These are phyloP conservation scores for Plantago major DNA, from an alignment of 257 asterid genomes.

Conservation along the genomic window DNA sequence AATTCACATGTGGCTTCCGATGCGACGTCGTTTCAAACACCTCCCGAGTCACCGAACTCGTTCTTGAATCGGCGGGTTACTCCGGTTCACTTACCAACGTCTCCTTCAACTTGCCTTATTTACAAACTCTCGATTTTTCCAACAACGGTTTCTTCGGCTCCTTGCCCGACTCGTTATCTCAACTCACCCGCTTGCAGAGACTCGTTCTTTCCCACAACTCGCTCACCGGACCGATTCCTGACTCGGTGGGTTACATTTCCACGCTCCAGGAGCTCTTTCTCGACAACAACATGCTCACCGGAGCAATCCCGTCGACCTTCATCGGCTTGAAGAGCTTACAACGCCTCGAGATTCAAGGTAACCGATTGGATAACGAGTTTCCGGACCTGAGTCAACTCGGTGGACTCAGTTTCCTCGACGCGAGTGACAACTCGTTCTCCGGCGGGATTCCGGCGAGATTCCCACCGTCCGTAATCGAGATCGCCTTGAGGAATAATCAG, in stretches of 20 bases:
- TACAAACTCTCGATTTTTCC: constrained; percentile 55
- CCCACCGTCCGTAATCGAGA: constrained; percentile 49
- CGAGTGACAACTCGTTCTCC: constrained; percentile 65
- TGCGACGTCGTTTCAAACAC: constrained; percentile 44
- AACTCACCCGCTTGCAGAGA: constrained; percentile 34
- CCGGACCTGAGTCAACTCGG: constrained; percentile 54
- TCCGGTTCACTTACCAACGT: constrained; percentile 41
- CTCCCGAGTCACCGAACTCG: constrained; percentile 60
- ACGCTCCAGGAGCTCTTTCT: constrained; percentile 50
- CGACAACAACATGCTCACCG: constrained; percentile 53
- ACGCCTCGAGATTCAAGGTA: constrained; percentile 68
- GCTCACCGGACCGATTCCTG: constrained; percentile 50
- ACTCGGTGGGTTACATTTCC: constrained; percentile 39
- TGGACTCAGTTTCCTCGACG: constrained; percentile 47
- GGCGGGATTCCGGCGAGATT: constrained; percentile 48
- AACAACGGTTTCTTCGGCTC: constrained; percentile 49
- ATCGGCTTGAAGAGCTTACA: constrained; percentile 48
- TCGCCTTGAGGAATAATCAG: constrained; percentile 50
- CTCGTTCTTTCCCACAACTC: constrained; percentile 58
- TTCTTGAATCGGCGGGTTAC: constrained; percentile 70
- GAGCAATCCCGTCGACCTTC: constrained; percentile 41
- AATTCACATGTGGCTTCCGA: constrained; percentile 81
- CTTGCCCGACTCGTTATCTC: constrained; percentile 54
- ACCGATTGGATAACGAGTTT: constrained; percentile 40
- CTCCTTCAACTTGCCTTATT: constrained; percentile 41